Evolutionary conservation across 2,329 filamentous ascomycete genomes (phyloP).

Genomic region (Fusarium dimerum): DNA sequence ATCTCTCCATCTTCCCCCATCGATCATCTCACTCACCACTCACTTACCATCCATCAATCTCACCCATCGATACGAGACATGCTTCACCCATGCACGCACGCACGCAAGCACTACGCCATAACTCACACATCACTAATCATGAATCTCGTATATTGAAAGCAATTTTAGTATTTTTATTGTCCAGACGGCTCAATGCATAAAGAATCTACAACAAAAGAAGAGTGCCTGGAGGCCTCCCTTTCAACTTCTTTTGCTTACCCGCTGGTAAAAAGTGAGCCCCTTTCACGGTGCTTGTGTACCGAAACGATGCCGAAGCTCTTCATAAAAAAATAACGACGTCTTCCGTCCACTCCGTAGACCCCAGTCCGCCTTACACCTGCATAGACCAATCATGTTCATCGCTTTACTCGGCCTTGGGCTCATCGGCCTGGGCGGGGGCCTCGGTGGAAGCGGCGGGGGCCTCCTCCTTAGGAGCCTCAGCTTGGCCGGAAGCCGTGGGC

Average conservation of each 20-base stretch:
- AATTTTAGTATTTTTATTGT: constrained; percentile 56
- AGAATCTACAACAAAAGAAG: constrained; percentile 52
- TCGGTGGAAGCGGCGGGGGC: constrained; percentile 57
- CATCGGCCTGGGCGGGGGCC: constrained; percentile 57
- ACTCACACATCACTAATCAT: constrained; percentile 13
- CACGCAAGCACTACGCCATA: background rate
- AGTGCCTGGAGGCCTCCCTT: constrained; percentile 51
- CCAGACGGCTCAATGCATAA: constrained; percentile 56
- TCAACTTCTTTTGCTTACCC: constrained; percentile 40
- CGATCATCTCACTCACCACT: background rate
- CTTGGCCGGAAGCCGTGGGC: constrained; percentile 61
- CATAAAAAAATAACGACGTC: constrained; percentile 51
- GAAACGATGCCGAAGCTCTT: constrained; percentile 51
- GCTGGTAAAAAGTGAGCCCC: constrained; percentile 38
- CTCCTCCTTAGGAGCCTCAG: constrained; percentile 48
- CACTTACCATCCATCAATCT: background rate
- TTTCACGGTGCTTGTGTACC: constrained; percentile 44
- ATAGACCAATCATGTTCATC: constrained; percentile 31
- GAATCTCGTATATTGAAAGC: constrained; percentile 39
- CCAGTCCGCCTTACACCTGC: constrained; percentile 52
- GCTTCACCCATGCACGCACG: background rate
- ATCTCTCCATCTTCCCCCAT: background rate
- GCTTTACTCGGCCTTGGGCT: constrained; percentile 69
- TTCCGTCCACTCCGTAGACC: constrained; percentile 67
- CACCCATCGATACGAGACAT: too few relatives aligned